Percentiles rank a stretch among this genome's conserved stretches.
phyloP scores from a whole-genome alignment of 192 early-diverging fungal species.

The Phlyctochytrium arcticum region DNA sequence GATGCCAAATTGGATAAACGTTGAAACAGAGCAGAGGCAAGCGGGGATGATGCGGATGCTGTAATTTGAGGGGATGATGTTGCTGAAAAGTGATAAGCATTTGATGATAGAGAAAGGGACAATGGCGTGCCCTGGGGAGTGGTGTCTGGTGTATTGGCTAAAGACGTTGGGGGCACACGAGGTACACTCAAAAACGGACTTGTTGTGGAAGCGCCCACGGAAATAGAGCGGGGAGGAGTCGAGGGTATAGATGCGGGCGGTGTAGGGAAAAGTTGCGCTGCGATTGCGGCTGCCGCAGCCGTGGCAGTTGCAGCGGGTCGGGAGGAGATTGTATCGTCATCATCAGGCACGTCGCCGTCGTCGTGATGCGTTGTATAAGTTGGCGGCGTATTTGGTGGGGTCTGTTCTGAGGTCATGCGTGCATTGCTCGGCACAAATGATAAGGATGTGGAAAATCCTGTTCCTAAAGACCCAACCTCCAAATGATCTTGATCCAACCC shows the following conservation, averaged over 20 bases:
- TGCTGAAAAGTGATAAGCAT: not conserved
- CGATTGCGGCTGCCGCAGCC: not conserved
- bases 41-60: not conserved
- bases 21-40: not conserved
- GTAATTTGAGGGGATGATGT: not conserved
- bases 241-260: not conserved
- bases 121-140: not conserved
- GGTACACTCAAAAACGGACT: not conserved
- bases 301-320: not conserved
- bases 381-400: too few species aligned
- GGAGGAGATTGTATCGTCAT: not conserved
- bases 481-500: too few species aligned
- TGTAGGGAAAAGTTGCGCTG: not conserved
- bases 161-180: not conserved
- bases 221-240: not conserved
- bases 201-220: not conserved
- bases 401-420: too few species aligned
- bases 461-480: too few species aligned
- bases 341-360: too few species aligned
- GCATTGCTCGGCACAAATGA: too few species aligned
- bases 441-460: too few species aligned
- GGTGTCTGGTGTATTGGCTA: not conserved
- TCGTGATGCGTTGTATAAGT: too few species aligned
- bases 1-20: not conserved
- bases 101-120: not conserved